Evolutionary conservation across 2,329 filamentous ascomycete species (phyloP).

Genomic region (Tolypocladium pustulatum): DNA sequence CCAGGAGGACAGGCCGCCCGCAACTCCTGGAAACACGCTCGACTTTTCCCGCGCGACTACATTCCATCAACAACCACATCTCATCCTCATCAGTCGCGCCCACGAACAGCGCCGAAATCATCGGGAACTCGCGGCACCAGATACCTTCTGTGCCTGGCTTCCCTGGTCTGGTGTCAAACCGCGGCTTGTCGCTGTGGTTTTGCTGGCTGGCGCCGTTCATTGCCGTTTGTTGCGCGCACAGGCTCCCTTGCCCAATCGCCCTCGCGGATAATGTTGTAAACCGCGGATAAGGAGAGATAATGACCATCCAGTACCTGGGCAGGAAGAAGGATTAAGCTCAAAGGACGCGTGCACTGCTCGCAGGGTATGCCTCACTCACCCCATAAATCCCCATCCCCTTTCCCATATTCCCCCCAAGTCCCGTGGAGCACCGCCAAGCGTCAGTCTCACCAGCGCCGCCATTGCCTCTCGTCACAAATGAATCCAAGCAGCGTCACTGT

Average conservation of each 20-base stretch:
- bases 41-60: slow-evolving; percentile 21
- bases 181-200: slow-evolving; percentile 5
- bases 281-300: slow-evolving; percentile 15
- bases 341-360: slow-evolving; percentile 12
- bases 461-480: slow-evolving; percentile 2
- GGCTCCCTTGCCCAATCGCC: slow-evolving; percentile 10
- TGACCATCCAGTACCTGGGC: slow-evolving; percentile 7
- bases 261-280: slow-evolving; percentile 23
- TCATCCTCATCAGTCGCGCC: slow-evolving; percentile 14
- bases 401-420: slow-evolving; percentile 8
- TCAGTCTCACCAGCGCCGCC: neutral
- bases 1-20: slow-evolving; percentile 1
- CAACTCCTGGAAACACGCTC: slow-evolving; percentile 14
- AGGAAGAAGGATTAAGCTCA: slow-evolving; percentile 14
- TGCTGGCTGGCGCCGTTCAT: neutral
- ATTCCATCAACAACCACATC: slow-evolving; percentile 16
- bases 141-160: slow-evolving; percentile 8
- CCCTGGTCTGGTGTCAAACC: slow-evolving; percentile 7
- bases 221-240: slow-evolving; percentile 1
- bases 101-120: slow-evolving; percentile 9
- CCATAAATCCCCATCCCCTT: slow-evolving; percentile 10
- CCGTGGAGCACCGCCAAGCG: neutral
- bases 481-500: slow-evolving; percentile 6
- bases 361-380: slow-evolving; percentile 21
- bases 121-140: slow-evolving; percentile 13